phyloP scores from a whole-genome alignment of 108 stramenopile genomes.

The Fragilaria radians region DNA sequence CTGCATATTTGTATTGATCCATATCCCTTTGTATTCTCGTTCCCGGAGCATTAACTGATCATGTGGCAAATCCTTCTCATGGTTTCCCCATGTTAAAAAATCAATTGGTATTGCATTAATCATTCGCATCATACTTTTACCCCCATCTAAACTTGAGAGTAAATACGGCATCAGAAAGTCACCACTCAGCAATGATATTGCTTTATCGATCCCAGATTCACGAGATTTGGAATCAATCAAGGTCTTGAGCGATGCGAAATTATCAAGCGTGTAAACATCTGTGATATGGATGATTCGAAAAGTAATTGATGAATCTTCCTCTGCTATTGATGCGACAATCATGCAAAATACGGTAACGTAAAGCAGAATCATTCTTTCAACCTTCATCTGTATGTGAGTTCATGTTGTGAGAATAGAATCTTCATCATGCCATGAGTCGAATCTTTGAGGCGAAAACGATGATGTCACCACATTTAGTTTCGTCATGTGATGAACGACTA shows the following conservation, averaged over 20 bases:
- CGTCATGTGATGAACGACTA: no score
- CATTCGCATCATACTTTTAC: constrained; percentile 42
- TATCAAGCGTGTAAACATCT: constrained; percentile 44
- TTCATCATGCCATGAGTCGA: no score
- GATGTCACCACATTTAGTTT: no score
- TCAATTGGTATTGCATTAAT: constrained; percentile 25
- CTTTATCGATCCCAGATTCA: constrained; percentile 8
- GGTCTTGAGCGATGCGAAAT: constrained; percentile 39
- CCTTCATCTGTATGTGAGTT: no score
- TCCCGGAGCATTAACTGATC: constrained; percentile 4
- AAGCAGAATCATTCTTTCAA: no score
- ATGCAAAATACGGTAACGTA: no score
- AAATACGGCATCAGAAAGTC: constrained; percentile 27
- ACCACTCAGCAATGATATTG: constrained; percentile 12
- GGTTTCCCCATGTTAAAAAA: constrained; percentile 42
- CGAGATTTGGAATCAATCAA: constrained; percentile 12
- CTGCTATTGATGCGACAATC: no score
- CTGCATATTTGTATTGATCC: constrained; percentile 34
- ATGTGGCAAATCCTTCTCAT: constrained; percentile 25
- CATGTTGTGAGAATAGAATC: no score
- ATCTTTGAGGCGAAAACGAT: no score
- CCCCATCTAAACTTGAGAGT: constrained; percentile 21
- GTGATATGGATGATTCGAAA: constrained; percentile 44
- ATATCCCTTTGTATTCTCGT: constrained; percentile 12
- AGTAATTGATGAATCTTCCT: background rate